These are phyloP conservation scores for Tetraselmis chui DNA, from an alignment of 139 green algal genomes.

Conservation along the genomic window DNA sequence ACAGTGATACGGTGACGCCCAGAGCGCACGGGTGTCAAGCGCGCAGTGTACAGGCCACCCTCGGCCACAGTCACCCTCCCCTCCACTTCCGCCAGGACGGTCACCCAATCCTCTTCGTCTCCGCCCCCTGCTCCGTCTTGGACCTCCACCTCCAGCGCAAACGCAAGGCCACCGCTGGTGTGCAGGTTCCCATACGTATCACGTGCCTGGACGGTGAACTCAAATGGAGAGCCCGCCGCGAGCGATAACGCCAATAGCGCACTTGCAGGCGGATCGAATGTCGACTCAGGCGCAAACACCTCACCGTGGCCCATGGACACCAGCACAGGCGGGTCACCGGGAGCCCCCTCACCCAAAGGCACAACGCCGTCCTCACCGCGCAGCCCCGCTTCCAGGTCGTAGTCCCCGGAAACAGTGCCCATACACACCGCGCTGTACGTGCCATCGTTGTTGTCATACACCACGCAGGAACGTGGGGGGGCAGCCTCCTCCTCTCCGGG, in stretches of 20 bases:
- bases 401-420: background rate
- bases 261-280: background rate
- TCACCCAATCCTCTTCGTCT: background rate
- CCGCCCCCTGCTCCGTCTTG: too few species aligned
- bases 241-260: background rate
- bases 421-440: background rate
- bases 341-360: background rate
- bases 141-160: background rate
- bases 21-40: background rate
- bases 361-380: background rate
- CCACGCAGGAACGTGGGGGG: background rate
- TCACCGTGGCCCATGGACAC: conserved; percentile 3
- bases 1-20: background rate
- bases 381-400: background rate
- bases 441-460: conserved; percentile 6
- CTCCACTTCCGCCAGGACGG: background rate
- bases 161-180: background rate
- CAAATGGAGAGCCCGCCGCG: background rate
- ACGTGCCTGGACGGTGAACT: background rate
- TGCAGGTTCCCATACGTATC: conserved; percentile 8
- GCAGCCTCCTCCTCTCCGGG: background rate
- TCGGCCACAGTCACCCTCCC: background rate
- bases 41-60: background rate
- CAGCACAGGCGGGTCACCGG: background rate
- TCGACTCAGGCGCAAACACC: background rate